A percentile compares a stretch with the other conserved stretches of the same genome.
Conservation (phyloP, 2,329 filamentous ascomycete species). For the Aspergillus persii region DNA sequence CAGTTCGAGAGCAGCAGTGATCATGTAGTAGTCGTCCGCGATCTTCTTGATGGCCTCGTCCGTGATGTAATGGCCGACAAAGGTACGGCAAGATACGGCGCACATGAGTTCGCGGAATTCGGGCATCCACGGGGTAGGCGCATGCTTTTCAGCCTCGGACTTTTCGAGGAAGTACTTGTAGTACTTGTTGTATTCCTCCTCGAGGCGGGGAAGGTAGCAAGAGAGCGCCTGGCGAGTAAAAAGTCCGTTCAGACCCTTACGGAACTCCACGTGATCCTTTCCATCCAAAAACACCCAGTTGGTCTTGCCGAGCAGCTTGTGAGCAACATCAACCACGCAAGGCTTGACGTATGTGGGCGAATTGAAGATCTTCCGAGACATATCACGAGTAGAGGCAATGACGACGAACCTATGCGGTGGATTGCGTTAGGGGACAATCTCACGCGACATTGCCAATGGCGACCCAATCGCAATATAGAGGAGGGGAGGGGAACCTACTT, state of each 20-base stretch:
- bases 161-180: constrained; percentile 75
- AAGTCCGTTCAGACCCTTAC: constrained; percentile 90
- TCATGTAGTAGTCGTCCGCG: constrained; percentile 93
- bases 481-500: constrained; percentile 61
- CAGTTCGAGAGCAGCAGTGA: constrained; percentile 90
- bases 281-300: constrained; percentile 99
- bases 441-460: background rate
- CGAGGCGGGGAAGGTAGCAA: constrained; percentile 84
- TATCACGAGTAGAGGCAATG: constrained; percentile 90
- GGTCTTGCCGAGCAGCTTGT: constrained; percentile 84
- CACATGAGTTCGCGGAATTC: constrained; percentile 93
- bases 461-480: background rate
- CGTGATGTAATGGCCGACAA: constrained; percentile 92
- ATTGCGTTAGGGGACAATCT: background rate
- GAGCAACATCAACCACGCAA: constrained; percentile 89
- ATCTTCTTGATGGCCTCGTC: constrained; percentile 91
- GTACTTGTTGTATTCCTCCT: constrained; percentile 86
- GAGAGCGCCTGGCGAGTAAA: constrained; percentile 91
- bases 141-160: constrained; percentile 67
- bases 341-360: constrained; percentile 89
- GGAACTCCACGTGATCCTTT: constrained; percentile 91
- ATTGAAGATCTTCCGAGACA: constrained; percentile 96
- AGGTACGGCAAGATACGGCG: constrained; percentile 92
- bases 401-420: constrained; percentile 73
- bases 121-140: constrained; percentile 83